Conservation (phyloP, 208 protist genomes). For the Herpetomonas tarakana region DNA sequence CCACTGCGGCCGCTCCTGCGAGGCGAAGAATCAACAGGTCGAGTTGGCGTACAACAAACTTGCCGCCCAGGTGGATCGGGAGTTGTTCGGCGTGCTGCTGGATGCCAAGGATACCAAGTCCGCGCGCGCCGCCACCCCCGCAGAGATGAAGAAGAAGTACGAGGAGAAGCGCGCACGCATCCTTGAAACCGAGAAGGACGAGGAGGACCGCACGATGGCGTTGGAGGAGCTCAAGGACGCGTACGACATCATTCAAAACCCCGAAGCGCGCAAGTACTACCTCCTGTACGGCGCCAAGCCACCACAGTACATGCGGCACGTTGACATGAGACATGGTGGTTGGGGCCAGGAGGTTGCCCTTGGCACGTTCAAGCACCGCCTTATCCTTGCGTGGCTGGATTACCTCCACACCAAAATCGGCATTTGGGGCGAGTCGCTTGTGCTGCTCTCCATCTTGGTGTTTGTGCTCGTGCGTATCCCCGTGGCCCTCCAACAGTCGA, state of each 20-base stretch:
- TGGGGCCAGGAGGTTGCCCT: slow-evolving; percentile 84
- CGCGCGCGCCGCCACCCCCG: slow-evolving; percentile 33
- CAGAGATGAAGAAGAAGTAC: slow-evolving; percentile 67
- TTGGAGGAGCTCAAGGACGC: slow-evolving; percentile 84
- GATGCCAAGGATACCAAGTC: slow-evolving; percentile 76
- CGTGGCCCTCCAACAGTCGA: slow-evolving; percentile 46
- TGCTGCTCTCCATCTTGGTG: slow-evolving; percentile 45
- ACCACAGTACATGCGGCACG: slow-evolving; percentile 80
- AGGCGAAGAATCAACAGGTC: slow-evolving; percentile 74
- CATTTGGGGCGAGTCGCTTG: slow-evolving; percentile 68
- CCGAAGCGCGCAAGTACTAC: slow-evolving; percentile 87
- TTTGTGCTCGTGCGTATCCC: slow-evolving; percentile 69
- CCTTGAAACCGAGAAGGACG: slow-evolving; percentile 53
- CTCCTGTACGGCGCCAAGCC: slow-evolving; percentile 85
- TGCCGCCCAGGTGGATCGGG: slow-evolving; percentile 77
- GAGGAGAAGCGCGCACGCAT: slow-evolving; percentile 69
- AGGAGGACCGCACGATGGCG: slow-evolving; percentile 75
- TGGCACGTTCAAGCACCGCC: slow-evolving; percentile 77
- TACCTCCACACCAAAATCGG: slow-evolving; percentile 70
- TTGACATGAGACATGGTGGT: slow-evolving; percentile 71
- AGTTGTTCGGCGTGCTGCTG: slow-evolving; percentile 81
- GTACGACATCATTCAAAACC: slow-evolving; percentile 82
- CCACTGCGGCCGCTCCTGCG: slow-evolving; percentile 67
- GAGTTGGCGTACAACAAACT: slow-evolving; percentile 80
- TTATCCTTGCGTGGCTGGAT: slow-evolving; percentile 82